Conservation (phyloP, 495 filamentous ascomycete genomes). For the Penicillium lagena region DNA sequence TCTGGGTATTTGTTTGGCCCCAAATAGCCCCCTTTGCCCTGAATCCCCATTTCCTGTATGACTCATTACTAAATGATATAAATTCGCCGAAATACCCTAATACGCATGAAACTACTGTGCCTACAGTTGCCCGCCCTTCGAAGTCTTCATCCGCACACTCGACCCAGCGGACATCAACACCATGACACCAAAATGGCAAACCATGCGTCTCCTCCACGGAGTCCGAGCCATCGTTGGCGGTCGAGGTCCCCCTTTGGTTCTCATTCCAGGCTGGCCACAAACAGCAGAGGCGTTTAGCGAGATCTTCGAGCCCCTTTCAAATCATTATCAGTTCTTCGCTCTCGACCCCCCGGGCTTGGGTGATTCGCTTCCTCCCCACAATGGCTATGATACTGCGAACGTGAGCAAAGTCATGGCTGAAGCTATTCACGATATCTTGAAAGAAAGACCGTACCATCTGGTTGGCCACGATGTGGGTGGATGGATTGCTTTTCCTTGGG, state of each 20-base stretch:
- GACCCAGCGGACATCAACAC: background rate
- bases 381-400: constrained; percentile 16
- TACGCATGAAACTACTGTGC: background rate
- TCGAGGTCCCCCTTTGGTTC: constrained; percentile 15
- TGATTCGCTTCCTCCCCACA: constrained; percentile 8
- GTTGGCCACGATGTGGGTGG: constrained; percentile 21
- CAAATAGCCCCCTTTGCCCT: too few relatives aligned
- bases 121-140: background rate
- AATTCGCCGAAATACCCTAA: background rate
- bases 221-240: constrained; percentile 19
- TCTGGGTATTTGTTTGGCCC: too few relatives aligned
- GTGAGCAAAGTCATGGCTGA: constrained; percentile 18
- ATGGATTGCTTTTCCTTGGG: constrained; percentile 23
- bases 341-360: constrained; percentile 19
- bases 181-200: constrained; percentile 17
- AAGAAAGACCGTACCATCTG: constrained; percentile 15
- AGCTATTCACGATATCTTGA: constrained; percentile 9
- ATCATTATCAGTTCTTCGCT: constrained; percentile 16
- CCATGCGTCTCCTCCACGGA: constrained; percentile 17
- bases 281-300: constrained; percentile 19
- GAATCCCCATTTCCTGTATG: background rate
- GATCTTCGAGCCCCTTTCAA: constrained; percentile 16
- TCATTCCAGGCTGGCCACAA: constrained; percentile 21
- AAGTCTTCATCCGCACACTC: background rate
- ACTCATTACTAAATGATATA: background rate